Base-by-base conservation (phyloP, 352 stramenopile species). In the Plasmopara halstedii region DNA sequence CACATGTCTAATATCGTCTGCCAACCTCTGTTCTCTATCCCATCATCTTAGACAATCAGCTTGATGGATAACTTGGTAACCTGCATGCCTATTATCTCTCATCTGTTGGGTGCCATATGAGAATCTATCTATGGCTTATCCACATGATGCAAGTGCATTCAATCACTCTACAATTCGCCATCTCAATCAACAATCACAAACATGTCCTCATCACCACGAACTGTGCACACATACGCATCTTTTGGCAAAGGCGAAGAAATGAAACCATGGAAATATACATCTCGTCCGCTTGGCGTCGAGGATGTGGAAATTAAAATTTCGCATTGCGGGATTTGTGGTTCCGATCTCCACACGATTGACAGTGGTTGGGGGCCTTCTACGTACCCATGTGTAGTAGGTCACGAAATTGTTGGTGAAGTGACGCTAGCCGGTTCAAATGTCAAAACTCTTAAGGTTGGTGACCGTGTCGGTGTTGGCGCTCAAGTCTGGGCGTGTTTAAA, bases 401-500 rank as follows among this genome's bases (percentile, higher is more conserved):
- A 81, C 46, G 66, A 81, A 42, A 81, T 59, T 29, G 44, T 59
- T 1, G 51, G 51, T 10, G 38, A 59, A 31, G 32, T 59, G 11
- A 53, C 44, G 2, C 43, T 44, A 20, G 38, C 42, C 34, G 50
- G 42, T n/a, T 22, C 31, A 17, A 19, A 52, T 3, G 51, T 59
- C n/a, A 54, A 58, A 22, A 44, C 10, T 14, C 25, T 59, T 21
- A 42, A 53, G 39, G 38, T 54, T 17, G 44, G 51, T 19, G 51
- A 54, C 44, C 51, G 44, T 25, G 42, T 59, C 11, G 51, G 51
- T 22, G 51, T 59, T 20, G 44, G 51, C 3, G 50, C 50, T 9
- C 42, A 41, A 19, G 50, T 52, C 19, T 81, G 36, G 44, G 72
- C 50, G 8, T 94, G 83, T 53, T 42, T 64, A n/a, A 65, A 73